Evolutionary conservation across 331 rosid species (phyloP), one percentile per base, ranked within the genome.

Genomic region (Rhamnella rubrinervis): DNA sequence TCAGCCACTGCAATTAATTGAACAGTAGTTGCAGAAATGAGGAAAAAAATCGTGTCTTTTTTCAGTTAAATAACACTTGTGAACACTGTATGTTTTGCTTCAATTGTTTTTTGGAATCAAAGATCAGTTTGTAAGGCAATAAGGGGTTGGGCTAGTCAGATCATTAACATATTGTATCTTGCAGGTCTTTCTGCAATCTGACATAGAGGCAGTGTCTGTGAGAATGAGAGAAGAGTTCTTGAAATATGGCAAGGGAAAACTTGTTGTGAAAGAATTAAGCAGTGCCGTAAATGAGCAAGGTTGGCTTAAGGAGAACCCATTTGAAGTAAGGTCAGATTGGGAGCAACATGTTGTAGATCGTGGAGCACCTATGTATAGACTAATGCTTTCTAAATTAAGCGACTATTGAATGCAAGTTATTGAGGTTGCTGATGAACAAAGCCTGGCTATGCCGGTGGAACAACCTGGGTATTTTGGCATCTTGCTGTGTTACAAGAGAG

Each of bases 161-260:
- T 37, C 69, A 63, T 66, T 73, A 40, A 31, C 5, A 20, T 56
- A 16, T 56, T 52, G 66, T 73, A 55, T 81, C 59, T 73, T 40
- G 7, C 59, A 93, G 98, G 92, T 93, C 39, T 93, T 88, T 84
- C 87, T 93, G 81, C 97, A 93, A 85, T 90, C 97, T 7, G 96
- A 93, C 53, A 67, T 93, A 19, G 82, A 88, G 75, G 81, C 77
- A 11, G 98, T 88, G 38, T 85, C 92, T 56, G 53, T 74, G 70
- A 82, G 95, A 85, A 90, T 93, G 97, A 88, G 77, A 80, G 87
- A 87, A 68, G 78, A 72, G 41, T 90, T 93, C 71, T 50, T 87
- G 57, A 85, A 70, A 74, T 75, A 86, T 72, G 82, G 92, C 55
- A 86, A 90, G 76, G 89, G 89, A 37, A 88, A 88, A 75, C 91